Evolutionary conservation across 495 filamentous ascomycete genomes (phyloP), one percentile per base, ranked within the genome.

Genomic region (Apiosordaria backusii): DNA sequence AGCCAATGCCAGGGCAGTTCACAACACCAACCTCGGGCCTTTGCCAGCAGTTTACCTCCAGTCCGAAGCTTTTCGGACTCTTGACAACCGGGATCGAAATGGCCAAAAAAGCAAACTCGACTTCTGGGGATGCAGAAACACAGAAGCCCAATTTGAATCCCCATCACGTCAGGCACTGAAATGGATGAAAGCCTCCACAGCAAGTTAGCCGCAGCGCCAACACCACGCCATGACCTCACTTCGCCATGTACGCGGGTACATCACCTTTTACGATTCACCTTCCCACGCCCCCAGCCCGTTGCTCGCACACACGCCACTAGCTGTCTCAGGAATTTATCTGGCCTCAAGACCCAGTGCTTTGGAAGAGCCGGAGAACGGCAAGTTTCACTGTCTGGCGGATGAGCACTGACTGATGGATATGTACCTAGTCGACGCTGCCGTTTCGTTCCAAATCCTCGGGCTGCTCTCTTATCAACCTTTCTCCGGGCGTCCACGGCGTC

Each of bases 201-300:
- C 25, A 45, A 15, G 58, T n/a, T 61, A 61, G 59, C 10, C 7
- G 24, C 23, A 45, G 27, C 59, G 24, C 59, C 59, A 29, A 45
- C 24, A 45, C 59, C 59, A 61, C 59, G 26, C 59, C 59, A 61
- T 61, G 59, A 61, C 59, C 59, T 45, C 59, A 35, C 59, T 16
- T 25, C 19, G 9, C 22, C 25, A 7, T 5, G 4, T 27, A 15
- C 26, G 21, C 18, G 23, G n/a, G 18, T 27, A n/a, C 26, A 25
- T 59, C 15, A 9, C 15, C 16, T 59, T 59, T 59, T 59, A 22
- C 22, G 26, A 23, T 27, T 59, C 57, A 21, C 52, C 7, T 59
- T 59, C 19, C 13, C 24, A 59, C 25, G 16, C 53, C 53, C 53
- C 9, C 5, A 22, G 9, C 5, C 19, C 19, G 53, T 55, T 55